Evolutionary conservation across 441 rosid species (phyloP), one percentile per base, ranked within the genome.

Genomic region (Jatropha multifida): DNA sequence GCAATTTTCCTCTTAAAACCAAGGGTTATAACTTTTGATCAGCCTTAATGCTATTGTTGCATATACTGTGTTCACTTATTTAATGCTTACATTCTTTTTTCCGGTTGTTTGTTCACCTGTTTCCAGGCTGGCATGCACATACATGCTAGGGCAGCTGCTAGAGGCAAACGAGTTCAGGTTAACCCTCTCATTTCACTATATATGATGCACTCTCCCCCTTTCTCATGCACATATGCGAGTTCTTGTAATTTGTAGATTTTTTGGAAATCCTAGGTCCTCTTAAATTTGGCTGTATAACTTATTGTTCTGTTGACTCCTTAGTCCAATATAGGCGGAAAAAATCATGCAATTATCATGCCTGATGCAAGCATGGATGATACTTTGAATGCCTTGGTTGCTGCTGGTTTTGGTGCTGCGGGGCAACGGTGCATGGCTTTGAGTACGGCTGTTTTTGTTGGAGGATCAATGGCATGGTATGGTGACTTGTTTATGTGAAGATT

Each of bases 161-260:
- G 86, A 77, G 98, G 97, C 42, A 92, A 94, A 82, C 98, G 95
- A 69, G 93, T 94, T 82, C 98, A 94, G 88, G 98, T 92, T 77
- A 74, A n/a, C 17, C 9, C 58, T 48, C 20, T 40, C 23, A 4
- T 52, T 42, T 67, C 12, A 51, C 18, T 68, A 49, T 26, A 27
- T 26, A 26, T 38, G 14, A 48, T 4, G 8, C 20, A 26, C 68
- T 64, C 61, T 51, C n/a, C 7, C 42, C 55, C 49, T 64, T 26
- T 7, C 61, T 26, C 26, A 8, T 54, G 20, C 44, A 14, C 18
- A 18, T 27, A 3, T 20, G 38, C 52, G 26, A 38, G 26, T n/a
- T 69, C 52, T 62, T 62, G 32, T 68, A 44, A 27, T 41, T 7
- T 59, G 46, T 46, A 23, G 42, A 5, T 49, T 67, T 18, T 18